A percentile compares a stretch with the other conserved stretches of the same genome.
Conservation (phyloP, 163 green algal species). For the Chlamydomonas reinhardtii region DNA sequence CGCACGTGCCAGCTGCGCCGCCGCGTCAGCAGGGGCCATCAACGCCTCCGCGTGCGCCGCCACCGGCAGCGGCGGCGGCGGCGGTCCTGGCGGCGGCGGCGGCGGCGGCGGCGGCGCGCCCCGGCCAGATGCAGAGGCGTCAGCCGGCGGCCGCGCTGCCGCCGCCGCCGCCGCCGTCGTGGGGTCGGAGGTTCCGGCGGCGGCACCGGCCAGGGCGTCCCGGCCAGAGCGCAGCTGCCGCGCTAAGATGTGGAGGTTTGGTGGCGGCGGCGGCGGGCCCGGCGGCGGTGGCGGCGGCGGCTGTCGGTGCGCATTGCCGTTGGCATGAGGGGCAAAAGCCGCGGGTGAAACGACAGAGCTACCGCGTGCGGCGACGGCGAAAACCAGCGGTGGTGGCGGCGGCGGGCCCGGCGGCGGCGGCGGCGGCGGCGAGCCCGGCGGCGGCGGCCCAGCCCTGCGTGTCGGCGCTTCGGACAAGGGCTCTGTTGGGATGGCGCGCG, state of each 20-base stretch:
- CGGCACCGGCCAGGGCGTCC: neutral
- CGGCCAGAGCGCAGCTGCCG: too few species aligned
- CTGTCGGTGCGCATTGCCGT: neutral
- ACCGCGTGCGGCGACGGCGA: too few species aligned
- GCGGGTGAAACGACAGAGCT: neutral
- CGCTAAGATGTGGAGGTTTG: neutral
- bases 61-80: neutral
- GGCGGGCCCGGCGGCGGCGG: neutral
- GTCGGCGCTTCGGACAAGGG: too few species aligned
- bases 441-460: neutral
- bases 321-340: neutral
- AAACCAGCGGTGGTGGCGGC: neutral
- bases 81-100: neutral
- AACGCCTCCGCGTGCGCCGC: neutral
- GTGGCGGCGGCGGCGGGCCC: constrained; percentile 1
- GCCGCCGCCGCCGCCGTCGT: neutral
- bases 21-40: constrained; percentile 2
- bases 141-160: too few species aligned
- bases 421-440: neutral
- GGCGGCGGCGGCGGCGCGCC: neutral
- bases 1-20: neutral
- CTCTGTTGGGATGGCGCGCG: too few species aligned
- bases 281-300: constrained; percentile 15
- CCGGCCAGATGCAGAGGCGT: neutral
- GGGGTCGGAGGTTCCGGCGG: neutral